phyloP scores from a whole-genome alignment of 495 filamentous ascomycete genomes.

The Podospora conica region DNA sequence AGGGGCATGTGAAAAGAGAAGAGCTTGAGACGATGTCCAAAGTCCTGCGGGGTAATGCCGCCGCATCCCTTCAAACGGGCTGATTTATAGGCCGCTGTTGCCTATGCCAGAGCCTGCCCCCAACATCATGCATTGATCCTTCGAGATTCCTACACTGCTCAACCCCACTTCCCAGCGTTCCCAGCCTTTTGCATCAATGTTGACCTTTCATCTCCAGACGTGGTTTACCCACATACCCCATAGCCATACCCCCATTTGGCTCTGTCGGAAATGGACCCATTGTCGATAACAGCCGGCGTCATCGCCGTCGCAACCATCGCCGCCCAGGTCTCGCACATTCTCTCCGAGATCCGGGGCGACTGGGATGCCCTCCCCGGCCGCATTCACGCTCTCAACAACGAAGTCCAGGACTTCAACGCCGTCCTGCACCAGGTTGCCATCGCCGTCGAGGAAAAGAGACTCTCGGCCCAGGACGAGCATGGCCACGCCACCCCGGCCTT shows the following conservation, averaged over 20 bases:
- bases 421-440: neutral
- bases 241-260: neutral
- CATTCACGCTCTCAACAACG: neutral
- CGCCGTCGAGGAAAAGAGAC: neutral
- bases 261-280: neutral
- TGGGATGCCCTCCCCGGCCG: neutral
- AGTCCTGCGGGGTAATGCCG: neutral
- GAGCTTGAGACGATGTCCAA: neutral
- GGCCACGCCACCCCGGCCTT: neutral
- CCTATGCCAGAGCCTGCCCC: neutral
- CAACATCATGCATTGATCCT: neutral
- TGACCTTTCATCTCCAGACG: neutral
- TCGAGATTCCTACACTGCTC: neutral
- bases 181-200: neutral
- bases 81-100: neutral
- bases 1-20: neutral
- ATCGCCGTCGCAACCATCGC: neutral
- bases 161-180: neutral
- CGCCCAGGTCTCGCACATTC: neutral
- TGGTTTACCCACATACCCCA: too few relatives aligned
- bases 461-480: neutral
- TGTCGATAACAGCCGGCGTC: neutral
- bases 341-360: neutral
- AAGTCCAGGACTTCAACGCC: neutral
- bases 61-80: too few relatives aligned